Conservation (phyloP, 345 rosid species). For the Gossypium arboreum region DNA sequence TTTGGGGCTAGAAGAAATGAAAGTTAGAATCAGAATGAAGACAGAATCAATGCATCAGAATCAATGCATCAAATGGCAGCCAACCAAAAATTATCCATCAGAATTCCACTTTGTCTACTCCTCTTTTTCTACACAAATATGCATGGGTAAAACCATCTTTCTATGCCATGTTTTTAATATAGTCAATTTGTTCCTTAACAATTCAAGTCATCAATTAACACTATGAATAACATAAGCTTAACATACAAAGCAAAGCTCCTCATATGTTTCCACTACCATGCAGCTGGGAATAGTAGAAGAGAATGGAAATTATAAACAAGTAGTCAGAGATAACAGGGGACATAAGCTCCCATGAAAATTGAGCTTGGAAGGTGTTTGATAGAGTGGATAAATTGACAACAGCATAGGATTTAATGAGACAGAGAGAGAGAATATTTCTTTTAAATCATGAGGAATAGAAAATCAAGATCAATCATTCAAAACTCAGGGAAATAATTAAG, state of each 20-base stretch:
- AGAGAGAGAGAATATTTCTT: background rate
- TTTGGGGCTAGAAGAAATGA: background rate
- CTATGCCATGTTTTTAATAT: background rate
- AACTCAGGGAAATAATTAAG: slow-evolving; percentile 2
- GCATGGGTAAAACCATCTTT: background rate
- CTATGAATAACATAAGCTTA: background rate
- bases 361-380: background rate
- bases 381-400: background rate
- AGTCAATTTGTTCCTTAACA: background rate
- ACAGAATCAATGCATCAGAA: background rate
- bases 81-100: background rate
- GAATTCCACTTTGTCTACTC: background rate
- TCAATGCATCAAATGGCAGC: background rate
- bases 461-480: slow-evolving; percentile 1
- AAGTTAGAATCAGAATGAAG: background rate
- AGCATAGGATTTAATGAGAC: background rate
- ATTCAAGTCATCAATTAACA: background rate
- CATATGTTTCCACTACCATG: background rate
- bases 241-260: background rate
- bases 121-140: background rate
- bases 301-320: background rate
- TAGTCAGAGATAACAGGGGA: background rate
- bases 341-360: background rate
- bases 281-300: background rate
- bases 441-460: background rate